A percentile compares a stretch with the other conserved stretches of the same genome.
Evolutionary conservation across 805 yeast species (phyloP).

Genomic region (Wickerhamomyces tratensis): DNA sequence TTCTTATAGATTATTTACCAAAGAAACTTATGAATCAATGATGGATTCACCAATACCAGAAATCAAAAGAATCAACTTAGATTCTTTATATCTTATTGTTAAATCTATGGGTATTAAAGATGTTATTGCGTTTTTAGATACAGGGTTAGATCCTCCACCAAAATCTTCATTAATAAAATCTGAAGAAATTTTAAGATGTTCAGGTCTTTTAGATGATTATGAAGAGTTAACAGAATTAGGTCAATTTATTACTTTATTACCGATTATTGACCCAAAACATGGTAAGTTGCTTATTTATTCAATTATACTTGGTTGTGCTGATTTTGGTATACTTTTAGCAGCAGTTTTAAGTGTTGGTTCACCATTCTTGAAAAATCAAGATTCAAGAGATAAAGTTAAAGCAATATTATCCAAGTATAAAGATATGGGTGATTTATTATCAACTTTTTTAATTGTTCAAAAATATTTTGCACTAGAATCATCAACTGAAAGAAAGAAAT

Average conservation of each 20-base stretch:
- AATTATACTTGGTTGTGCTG: slow-evolving; percentile 75
- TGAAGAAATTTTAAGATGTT: slow-evolving; percentile 40
- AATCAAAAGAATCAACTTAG: slow-evolving; percentile 74
- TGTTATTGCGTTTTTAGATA: slow-evolving; percentile 58
- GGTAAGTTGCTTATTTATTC: slow-evolving; percentile 79
- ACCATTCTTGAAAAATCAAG: slow-evolving; percentile 59
- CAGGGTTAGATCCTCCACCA: slow-evolving; percentile 80
- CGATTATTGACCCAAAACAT: slow-evolving; percentile 72
- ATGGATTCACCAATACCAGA: slow-evolving; percentile 77
- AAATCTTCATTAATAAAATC: slow-evolving; percentile 26
- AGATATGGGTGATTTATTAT: slow-evolving; percentile 69
- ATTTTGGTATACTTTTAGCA: slow-evolving; percentile 70
- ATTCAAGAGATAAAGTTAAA: slow-evolving; percentile 57
- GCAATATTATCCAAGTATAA: slow-evolving; percentile 25
- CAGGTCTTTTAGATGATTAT: slow-evolving; percentile 57
- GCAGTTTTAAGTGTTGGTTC: slow-evolving; percentile 64
- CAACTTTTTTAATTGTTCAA: slow-evolving; percentile 48
- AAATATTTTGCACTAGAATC: slow-evolving; percentile 31
- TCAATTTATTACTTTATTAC: slow-evolving; percentile 66
- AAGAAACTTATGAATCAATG: slow-evolving; percentile 51
- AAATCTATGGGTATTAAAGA: slow-evolving; percentile 80
- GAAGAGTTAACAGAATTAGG: slow-evolving; percentile 68
- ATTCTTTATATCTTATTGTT: slow-evolving; percentile 72
- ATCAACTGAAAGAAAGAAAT: slow-evolving; percentile 23
- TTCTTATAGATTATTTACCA: slow-evolving; percentile 74